These are phyloP conservation scores for Diversispora eburnea DNA, from an alignment of 192 early-diverging fungal genomes.

Conservation along the genomic window DNA sequence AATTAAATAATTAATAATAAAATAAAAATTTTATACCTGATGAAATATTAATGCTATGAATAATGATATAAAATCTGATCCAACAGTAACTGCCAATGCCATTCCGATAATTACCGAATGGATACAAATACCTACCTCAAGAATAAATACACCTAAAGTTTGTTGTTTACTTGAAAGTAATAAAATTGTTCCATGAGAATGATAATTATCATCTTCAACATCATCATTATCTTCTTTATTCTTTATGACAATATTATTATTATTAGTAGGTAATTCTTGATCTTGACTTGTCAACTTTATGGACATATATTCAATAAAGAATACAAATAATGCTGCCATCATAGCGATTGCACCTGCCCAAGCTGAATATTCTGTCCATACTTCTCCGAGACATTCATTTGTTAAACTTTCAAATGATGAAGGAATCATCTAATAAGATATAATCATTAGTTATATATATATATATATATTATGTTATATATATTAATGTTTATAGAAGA, in stretches of 20 bases:
- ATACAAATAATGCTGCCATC: constrained; percentile 16
- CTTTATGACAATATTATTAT: neutral
- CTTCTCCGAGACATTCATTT: constrained; percentile 33
- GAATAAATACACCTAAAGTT: constrained; percentile 52
- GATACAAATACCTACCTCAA: constrained; percentile 64
- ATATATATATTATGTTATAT: neutral
- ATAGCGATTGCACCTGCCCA: constrained; percentile 28
- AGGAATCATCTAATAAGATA: constrained; percentile 48
- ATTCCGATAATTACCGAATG: constrained; percentile 75
- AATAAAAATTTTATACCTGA: constrained; percentile 47
- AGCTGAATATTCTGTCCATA: constrained; percentile 18
- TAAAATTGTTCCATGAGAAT: neutral
- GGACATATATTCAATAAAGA: constrained; percentile 24
- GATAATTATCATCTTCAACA: neutral
- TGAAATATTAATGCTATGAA: constrained; percentile 71
- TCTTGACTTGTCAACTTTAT: neutral
- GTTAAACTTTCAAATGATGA: constrained; percentile 36
- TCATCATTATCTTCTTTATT: neutral
- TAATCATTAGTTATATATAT: neutral
- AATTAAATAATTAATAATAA: neutral
- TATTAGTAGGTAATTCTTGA: neutral
- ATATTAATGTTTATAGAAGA: neutral
- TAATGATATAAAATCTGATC: constrained; percentile 55
- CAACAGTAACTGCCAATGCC: constrained; percentile 55
- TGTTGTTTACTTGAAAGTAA: neutral